phyloP scores from a whole-genome alignment of 306 rosid genomes.

The Vigna reflexopilosa region DNA sequence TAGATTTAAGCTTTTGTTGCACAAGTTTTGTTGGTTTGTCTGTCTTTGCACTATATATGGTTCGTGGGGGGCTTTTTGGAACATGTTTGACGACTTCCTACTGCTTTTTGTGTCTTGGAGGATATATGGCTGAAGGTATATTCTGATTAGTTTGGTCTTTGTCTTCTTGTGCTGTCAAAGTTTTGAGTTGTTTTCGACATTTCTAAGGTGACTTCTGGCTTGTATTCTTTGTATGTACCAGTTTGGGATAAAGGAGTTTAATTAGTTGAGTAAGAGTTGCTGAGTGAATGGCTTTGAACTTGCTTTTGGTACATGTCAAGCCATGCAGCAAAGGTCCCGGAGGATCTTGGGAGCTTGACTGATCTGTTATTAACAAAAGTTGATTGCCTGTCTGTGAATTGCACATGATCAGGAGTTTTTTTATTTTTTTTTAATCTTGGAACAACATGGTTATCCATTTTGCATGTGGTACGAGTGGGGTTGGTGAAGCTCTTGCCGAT shows the following conservation, averaged over 20 bases:
- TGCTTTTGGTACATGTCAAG: not conserved
- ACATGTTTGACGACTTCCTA: slow-evolving; percentile 16
- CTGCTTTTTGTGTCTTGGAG: slow-evolving; percentile 21
- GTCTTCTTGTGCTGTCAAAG: slow-evolving; percentile 30
- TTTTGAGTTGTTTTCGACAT: not conserved
- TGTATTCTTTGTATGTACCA: slow-evolving; percentile 6
- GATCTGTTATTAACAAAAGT: slow-evolving; percentile 16
- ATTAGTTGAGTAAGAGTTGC: not conserved
- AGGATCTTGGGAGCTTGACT: not conserved
- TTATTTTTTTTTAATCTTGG: not conserved
- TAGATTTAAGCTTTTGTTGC: not conserved
- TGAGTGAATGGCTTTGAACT: slow-evolving; percentile 15
- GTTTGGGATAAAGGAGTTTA: not conserved
- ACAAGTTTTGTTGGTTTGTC: not conserved
- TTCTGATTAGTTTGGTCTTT: slow-evolving; percentile 34
- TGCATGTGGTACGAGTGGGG: not conserved
- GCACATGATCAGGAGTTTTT: not conserved
- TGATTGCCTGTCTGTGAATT: not conserved
- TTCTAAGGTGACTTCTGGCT: not conserved
- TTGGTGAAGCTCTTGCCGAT: slow-evolving; percentile 1
- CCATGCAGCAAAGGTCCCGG: not conserved
- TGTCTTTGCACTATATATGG: not conserved
- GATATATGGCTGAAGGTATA: not conserved
- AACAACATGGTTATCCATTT: not conserved
- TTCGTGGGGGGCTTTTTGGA: not conserved